Evolutionary conservation across 1,139 yeast species (phyloP).

Genomic region (Hanseniaspora uvarum): DNA sequence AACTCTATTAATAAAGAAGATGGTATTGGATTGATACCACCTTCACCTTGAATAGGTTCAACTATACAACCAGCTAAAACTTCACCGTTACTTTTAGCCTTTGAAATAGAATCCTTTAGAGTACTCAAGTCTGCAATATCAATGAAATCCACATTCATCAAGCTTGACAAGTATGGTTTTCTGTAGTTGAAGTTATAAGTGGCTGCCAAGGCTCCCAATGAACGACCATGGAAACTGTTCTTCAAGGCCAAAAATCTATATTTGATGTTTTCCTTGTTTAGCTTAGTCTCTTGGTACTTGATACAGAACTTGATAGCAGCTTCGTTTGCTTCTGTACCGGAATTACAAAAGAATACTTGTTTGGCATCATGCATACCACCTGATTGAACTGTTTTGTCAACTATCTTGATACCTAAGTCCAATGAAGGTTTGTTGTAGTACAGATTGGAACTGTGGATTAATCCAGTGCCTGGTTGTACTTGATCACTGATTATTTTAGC

Average conservation of each 20-base stretch:
- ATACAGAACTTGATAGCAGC: conserved; percentile 95
- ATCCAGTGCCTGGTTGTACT: conserved; percentile 38
- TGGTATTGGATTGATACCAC: conserved; percentile 70
- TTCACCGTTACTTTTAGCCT: conserved; percentile 36
- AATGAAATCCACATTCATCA: conserved; percentile 60
- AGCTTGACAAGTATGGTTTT: conserved; percentile 75
- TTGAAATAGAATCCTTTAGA: conserved; percentile 39
- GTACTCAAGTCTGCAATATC: conserved; percentile 36
- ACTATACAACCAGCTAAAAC: conserved; percentile 86
- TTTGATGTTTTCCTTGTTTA: conserved; percentile 46
- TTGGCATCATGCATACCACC: conserved; percentile 78
- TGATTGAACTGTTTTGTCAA: conserved; percentile 52
- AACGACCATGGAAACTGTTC: conserved; percentile 87
- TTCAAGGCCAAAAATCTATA: conserved; percentile 72
- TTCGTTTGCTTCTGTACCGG: conserved; percentile 96
- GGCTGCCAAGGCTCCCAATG: conserved; percentile 85
- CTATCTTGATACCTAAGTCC: conserved; percentile 59
- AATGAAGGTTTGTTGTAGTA: conserved; percentile 80
- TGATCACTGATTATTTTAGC: conserved; percentile 64
- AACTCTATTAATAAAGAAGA: conserved; percentile 55
- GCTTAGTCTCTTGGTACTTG: conserved; percentile 35
- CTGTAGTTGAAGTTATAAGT: conserved; percentile 91
- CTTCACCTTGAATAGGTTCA: conserved; percentile 97
- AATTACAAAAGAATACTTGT: conserved; percentile 77
- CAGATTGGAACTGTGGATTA: conserved; percentile 77